Base-by-base conservation (phyloP, 2,329 filamentous ascomycete genomes). In the Coniochaeta hoffmannii region DNA sequence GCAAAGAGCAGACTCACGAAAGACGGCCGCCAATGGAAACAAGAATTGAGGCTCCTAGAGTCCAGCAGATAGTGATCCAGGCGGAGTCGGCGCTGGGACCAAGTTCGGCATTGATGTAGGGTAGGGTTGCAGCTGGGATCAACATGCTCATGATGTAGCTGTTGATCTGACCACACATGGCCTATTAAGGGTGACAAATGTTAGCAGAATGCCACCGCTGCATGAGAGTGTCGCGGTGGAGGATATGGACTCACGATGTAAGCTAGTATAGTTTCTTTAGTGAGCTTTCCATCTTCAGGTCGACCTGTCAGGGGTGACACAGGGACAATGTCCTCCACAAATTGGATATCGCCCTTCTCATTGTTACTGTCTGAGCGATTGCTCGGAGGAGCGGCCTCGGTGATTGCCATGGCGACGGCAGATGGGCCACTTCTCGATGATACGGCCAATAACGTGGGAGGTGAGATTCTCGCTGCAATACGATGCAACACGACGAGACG, bases 141-240 rank as follows among this genome's bases (percentile, higher is more conserved):
- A 69, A 62, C 52, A 70, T 62, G n/a, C 65, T 68, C 59, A 70
- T 66, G 41, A 71, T 64, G 58, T 69, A 70, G 34, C 66, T 65
- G 58, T 69, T 67, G 57, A 59, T 59, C 30, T 61, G 60, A 19
- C 59, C 56, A 22, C 57, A 59, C 55, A 62, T 57, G 30, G 60
- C 57, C 56, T 59, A 41, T 4, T 7, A 8, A 7, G 36, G 8
- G n/a, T n/a, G 8, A 22, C 8, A 41, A n/a, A 41, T n/a, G 15
- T n/a, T n/a, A 22, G 19, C 36, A n/a, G n/a, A 10, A 50, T 30
- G 30, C 8, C 7, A n/a, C 15, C 24, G 28, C 30, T 12, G 49
- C 22, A 32, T 32, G 7, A 12, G 30, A 12, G 7, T 8, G 12
- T 32, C 30, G 7, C 7, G 12, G 7, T 8, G 12, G 30, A 8